Conservation (phyloP, 2,329 filamentous ascomycete species). For the Colletotrichum sojae region DNA sequence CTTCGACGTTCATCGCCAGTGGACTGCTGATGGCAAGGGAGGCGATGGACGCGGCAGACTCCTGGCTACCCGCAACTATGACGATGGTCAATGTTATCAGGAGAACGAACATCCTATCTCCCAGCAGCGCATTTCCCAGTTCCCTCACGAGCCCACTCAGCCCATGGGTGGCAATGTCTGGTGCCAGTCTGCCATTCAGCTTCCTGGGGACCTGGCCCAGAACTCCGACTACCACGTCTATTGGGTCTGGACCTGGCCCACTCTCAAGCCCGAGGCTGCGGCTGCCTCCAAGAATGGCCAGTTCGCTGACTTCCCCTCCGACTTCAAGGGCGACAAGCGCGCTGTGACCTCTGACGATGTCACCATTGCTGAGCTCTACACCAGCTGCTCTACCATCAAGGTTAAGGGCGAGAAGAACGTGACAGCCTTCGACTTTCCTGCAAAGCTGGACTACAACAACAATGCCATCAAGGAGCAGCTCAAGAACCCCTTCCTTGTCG, state of each 20-base stretch:
- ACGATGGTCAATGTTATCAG: constrained; percentile 93
- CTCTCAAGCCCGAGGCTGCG: constrained; percentile 61
- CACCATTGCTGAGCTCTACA: constrained; percentile 56
- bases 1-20: constrained; percentile 79
- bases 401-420: constrained; percentile 35
- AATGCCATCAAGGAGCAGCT: constrained; percentile 63
- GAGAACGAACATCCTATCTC: constrained; percentile 74
- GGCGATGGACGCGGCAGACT: constrained; percentile 84
- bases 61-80: constrained; percentile 83
- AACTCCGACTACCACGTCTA: constrained; percentile 84
- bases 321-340: constrained; percentile 40
- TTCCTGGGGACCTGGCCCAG: constrained; percentile 76
- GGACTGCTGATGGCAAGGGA: constrained; percentile 85
- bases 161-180: constrained; percentile 73
- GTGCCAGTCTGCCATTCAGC: constrained; percentile 85
- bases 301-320: constrained; percentile 57
- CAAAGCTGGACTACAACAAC: constrained; percentile 57
- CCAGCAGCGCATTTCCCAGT: constrained; percentile 68
- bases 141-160: constrained; percentile 64
- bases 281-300: constrained; percentile 56
- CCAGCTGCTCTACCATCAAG: constrained; percentile 43
- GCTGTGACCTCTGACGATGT: constrained; percentile 38
- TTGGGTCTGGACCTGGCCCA: constrained; percentile 98
- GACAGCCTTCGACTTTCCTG: constrained; percentile 48
- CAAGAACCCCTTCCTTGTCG: constrained; percentile 60